Base-by-base conservation (phyloP, 2,329 filamentous ascomycete genomes). In the Shiraia bambusicola region DNA sequence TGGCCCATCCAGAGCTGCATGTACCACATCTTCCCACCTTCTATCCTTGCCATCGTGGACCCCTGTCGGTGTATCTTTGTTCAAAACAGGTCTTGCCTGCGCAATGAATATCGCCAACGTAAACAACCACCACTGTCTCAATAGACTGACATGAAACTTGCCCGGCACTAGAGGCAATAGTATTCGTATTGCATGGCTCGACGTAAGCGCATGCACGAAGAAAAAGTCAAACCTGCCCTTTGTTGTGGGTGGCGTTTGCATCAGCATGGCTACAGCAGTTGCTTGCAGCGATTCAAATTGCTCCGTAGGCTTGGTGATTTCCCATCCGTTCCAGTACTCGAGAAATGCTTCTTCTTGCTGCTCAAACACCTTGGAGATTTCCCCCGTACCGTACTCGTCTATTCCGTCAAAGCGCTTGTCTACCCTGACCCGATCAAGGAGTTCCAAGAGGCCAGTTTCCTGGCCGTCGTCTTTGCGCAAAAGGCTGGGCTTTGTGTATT, bases 241-340 rank as follows among this genome's bases (percentile, higher is more conserved):
- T 13, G 49, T 54, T 2, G 61, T 76, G 11, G 50, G 25, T 22
- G 61, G 50, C 6, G 63, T 63, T 3, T 81, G 82, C 5, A 79
- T 76, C 4, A 89, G 75, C 6, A 91, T 67, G 0, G 80, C 78
- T 1, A 76, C 71, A 2, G 80, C 80, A 3, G 78, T 69, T 43
- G 75, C 71, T 50, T 84, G 81, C 1, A 84, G 87, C 42, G 86
- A 78, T 43, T 82, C 78, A 61, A 97, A 94, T 58, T 90, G 85
- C 51, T 79, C 76, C n/a, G 77, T 76, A 1, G 87, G 84, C 46
- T 91, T 77, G 15, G 52, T 45, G 8, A 94, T 76, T 8, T 63
- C 60, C 91, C 90, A 96, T 3, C 86, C 84, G 53, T 94, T 93
- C 88, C 90, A 97, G 72, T 97, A 88, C 54, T 94, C 86, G 32